Percentiles rank a stretch among this genome's conserved stretches.
Evolutionary conservation across 2,329 filamentous ascomycete species (phyloP).

Genomic region (Colletotrichum tofieldiae): DNA sequence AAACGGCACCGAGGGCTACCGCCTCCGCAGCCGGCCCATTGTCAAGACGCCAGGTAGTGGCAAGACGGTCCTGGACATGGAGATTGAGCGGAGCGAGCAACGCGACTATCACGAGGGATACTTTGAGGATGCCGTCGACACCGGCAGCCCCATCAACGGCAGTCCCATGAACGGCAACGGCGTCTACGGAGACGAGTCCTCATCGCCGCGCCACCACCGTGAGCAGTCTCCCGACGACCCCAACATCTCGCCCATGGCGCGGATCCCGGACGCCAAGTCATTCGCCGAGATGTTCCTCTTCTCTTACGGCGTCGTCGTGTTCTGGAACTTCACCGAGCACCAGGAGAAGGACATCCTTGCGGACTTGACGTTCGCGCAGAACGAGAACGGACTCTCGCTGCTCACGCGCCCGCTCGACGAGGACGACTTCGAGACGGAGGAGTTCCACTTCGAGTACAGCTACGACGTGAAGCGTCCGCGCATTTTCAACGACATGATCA

Average conservation of each 20-base stretch:
- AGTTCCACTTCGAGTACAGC: slow-evolving; percentile 99
- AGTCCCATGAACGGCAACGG: slow-evolving; percentile 51
- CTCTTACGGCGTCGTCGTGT: slow-evolving; percentile 96
- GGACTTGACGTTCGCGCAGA: slow-evolving; percentile 90
- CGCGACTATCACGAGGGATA: slow-evolving; percentile 94
- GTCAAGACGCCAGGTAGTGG: slow-evolving; percentile 91
- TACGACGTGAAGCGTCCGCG: slow-evolving; percentile 86
- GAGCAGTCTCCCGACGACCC: slow-evolving; percentile 56
- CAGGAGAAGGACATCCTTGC: slow-evolving; percentile 98
- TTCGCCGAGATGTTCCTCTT: slow-evolving; percentile 98
- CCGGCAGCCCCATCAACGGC: slow-evolving; percentile 52
- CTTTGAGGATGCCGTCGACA: slow-evolving; percentile 80
- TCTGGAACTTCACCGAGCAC: slow-evolving; percentile 98
- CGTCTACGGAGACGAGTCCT: slow-evolving; percentile 48
- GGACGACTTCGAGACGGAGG: slow-evolving; percentile 95
- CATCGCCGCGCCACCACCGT: slow-evolving; percentile 46
- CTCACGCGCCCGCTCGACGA: slow-evolving; percentile 86
- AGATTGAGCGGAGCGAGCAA: slow-evolving; percentile 94
- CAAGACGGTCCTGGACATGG: slow-evolving; percentile 92
- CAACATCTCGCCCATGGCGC: slow-evolving; percentile 67
- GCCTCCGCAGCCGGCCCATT: slow-evolving; percentile 90
- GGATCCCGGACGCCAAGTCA: slow-evolving; percentile 80
- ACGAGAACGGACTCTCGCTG: slow-evolving; percentile 75
- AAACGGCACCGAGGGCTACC: slow-evolving; percentile 87
- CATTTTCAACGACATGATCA: slow-evolving; percentile 99